Base-by-base conservation (phyloP, 108 stramenopile genomes). In the Cyclostephanos invisitatus region DNA sequence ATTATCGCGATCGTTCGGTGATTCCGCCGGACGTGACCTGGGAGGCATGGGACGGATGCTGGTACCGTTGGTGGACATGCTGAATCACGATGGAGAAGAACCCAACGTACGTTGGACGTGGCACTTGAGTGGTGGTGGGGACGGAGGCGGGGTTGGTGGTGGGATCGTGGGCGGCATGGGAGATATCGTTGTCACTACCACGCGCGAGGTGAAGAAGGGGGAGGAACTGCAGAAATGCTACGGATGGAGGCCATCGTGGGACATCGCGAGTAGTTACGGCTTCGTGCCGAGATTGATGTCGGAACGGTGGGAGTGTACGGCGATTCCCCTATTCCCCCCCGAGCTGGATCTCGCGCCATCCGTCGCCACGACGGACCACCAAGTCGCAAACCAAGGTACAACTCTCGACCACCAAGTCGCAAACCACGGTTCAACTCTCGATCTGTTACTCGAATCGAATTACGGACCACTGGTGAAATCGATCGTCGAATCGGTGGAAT, bases 181-280 rank as follows among this genome's bases (percentile, higher is more conserved):
- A 18, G 72, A 80, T 61, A 74, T 80, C 65, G 68, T 68, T 14
- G 72, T 80, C 2, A 74, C 68, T 1, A 73, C 79, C 22, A 18
- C 74, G 20, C 14, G 68, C 37, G 64, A 80, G 42, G 61, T 80
- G 10, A 64, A 69, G 55, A 73, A 59, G 47, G 79, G 79, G 32
- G 66, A 80, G 15, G 79, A 80, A 60, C 60, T 80, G 32, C 32
- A 24, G 21, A 74, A 73, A 70, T 74, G 73, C 37, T 80, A 80
- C 46, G 79, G 79, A 38, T 80, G 79, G 79, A 69, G 79, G 40
- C 68, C 79, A 2, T 62, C 73, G 24, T 80, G 79, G 79, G 79
- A 80, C 53, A 74, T 80, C 53, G 79, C 79, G 15, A 44, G 53
- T 5, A 63, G 60, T 17, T 80, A 80, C 66, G 79, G 79, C 10